Percentiles rank a stretch among this genome's conserved stretches.
Conservation (phyloP, 805 yeast species). For the Lachancea quebecensis region DNA sequence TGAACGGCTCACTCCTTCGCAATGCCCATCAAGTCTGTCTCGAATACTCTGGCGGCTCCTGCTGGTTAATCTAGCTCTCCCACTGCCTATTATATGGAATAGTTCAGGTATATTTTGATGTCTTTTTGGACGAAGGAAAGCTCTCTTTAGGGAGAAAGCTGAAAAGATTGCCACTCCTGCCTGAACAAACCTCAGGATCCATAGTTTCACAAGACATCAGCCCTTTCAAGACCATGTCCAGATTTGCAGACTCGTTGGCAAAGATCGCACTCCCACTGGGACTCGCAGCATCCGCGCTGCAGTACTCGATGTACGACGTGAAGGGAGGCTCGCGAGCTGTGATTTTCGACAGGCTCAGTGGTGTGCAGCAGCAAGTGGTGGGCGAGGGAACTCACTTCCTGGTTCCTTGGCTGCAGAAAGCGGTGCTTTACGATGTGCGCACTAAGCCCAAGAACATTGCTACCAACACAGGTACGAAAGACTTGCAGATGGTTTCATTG, state of each 20-base stretch:
- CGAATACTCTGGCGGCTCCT: no score
- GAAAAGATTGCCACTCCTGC: neutral
- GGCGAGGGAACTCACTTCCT: conserved; percentile 97
- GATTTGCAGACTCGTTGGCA: conserved; percentile 24
- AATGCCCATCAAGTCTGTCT: no score
- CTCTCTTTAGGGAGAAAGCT: no score
- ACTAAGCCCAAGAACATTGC: conserved; percentile 93
- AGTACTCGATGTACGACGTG: conserved; percentile 86
- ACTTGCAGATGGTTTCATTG: conserved; percentile 89
- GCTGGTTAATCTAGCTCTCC: no score
- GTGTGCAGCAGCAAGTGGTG: conserved; percentile 80
- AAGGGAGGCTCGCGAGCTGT: conserved; percentile 95
- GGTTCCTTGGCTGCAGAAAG: conserved; percentile 92
- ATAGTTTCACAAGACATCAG: neutral
- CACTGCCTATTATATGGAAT: no score
- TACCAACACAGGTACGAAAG: conserved; percentile 94
- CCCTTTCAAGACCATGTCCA: conserved; percentile 8
- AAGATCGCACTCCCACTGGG: conserved; percentile 66
- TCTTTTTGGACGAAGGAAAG: neutral
- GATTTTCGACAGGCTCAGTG: conserved; percentile 82
- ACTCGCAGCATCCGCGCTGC: conserved; percentile 60
- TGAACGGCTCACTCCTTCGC: no score
- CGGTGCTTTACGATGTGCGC: conserved; percentile 84
- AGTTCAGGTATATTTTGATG: no score
- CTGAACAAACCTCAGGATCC: neutral